Evolutionary conservation across 2,329 filamentous ascomycete genomes (phyloP).

Genomic region (Xylariales sp.): DNA sequence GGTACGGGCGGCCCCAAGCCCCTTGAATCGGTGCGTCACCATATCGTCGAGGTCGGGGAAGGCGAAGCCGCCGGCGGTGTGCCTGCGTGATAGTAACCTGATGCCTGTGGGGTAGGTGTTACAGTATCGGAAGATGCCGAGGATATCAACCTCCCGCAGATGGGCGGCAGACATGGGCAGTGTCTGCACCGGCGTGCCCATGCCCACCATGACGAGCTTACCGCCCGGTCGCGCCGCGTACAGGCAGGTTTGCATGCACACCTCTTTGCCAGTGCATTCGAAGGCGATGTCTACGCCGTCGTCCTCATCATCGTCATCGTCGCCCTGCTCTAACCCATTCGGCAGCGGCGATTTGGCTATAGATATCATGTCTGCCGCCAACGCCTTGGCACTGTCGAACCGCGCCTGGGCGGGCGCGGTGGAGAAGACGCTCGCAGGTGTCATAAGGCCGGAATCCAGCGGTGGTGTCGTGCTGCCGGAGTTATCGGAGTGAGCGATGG

Average conservation of each 20-base stretch:
- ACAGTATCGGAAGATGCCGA: constrained; percentile 73
- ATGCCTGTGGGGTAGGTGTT: constrained; percentile 74
- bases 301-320: constrained; percentile 49
- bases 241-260: constrained; percentile 70
- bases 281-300: constrained; percentile 67
- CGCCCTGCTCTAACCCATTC: too few species aligned
- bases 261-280: constrained; percentile 73
- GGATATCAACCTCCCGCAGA: constrained; percentile 69
- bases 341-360: constrained; percentile 27
- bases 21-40: constrained; percentile 69
- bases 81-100: constrained; percentile 44
- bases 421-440: constrained; percentile 40
- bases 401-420: constrained; percentile 39
- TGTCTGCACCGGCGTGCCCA: constrained; percentile 74
- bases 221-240: constrained; percentile 68
- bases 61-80: constrained; percentile 32
- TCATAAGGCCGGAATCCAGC: constrained; percentile 33
- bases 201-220: constrained; percentile 71
- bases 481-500: constrained; percentile 29
- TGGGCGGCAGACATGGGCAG: constrained; percentile 69
- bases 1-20: constrained; percentile 54
- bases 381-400: constrained; percentile 45
- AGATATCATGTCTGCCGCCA: constrained; percentile 46
- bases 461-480: constrained; percentile 46
- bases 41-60: constrained; percentile 64